Percentiles rank a stretch among this genome's conserved stretches.
phyloP scores from a whole-genome alignment of 768 basidiomycete species.

The Mycena galericulata region DNA sequence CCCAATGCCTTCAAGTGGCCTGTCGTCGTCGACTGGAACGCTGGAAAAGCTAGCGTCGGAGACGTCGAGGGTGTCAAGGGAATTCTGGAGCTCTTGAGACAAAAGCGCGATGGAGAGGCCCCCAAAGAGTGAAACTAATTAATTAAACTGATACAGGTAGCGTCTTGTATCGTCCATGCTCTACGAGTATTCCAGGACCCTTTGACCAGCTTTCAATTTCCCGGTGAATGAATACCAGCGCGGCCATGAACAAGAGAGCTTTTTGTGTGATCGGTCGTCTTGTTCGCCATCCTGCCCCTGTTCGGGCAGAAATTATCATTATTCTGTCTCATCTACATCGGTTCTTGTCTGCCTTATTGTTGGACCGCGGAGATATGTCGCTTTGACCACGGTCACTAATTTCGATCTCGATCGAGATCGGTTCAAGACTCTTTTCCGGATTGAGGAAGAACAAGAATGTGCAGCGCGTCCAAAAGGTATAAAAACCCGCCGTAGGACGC shows the following conservation, averaged over 20 bases:
- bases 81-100: constrained; percentile 74
- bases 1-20: constrained; percentile 81
- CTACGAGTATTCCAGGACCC: neutral
- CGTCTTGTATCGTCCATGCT: neutral
- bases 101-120: constrained; percentile 74
- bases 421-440: neutral
- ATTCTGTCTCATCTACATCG: too few species aligned
- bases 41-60: constrained; percentile 73
- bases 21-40: constrained; percentile 82
- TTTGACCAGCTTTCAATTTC: too few species aligned
- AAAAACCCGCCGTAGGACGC: neutral
- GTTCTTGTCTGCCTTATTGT: too few species aligned
- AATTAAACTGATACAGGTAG: neutral
- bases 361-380: too few species aligned
- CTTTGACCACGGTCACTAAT: too few species aligned
- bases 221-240: too few species aligned
- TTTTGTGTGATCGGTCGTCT: neutral
- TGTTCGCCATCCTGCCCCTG: too few species aligned
- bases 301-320: too few species aligned
- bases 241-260: neutral
- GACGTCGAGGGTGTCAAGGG: constrained; percentile 75
- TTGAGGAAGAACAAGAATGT: neutral
- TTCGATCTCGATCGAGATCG: too few species aligned
- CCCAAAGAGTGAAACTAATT: constrained; percentile 47
- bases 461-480: neutral